Evolutionary conservation across 164 flowering plant species (phyloP).

Genomic region (Malania oleifera): DNA sequence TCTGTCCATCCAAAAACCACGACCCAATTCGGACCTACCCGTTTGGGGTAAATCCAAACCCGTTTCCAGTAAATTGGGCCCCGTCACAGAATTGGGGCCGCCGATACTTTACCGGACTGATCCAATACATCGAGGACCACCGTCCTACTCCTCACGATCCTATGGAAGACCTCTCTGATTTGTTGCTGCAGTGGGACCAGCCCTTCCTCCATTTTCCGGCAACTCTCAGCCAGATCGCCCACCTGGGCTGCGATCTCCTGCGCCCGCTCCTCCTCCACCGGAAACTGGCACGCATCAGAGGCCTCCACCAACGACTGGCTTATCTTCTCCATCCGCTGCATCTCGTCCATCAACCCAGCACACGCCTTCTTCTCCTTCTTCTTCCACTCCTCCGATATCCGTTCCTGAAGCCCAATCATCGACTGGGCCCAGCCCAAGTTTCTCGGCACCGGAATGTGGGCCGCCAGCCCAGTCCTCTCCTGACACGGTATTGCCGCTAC

Average conservation of each 20-base stretch:
- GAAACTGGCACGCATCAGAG: conserved; percentile 42
- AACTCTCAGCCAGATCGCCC: conserved; percentile 51
- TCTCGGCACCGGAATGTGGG: conserved; percentile 46
- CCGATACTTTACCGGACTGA: conserved; percentile 35
- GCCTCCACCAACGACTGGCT: conserved; percentile 43
- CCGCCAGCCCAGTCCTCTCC: conserved; percentile 49
- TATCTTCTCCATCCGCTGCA: conserved; percentile 58
- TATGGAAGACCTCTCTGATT: conserved; percentile 74
- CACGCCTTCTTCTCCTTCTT: conserved; percentile 77
- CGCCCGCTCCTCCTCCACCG: conserved; percentile 41
- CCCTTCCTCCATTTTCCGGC: conserved; percentile 75
- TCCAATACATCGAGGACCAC: conserved; percentile 59
- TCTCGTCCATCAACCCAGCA: conserved; percentile 69
- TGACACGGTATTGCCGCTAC: conserved; percentile 78
- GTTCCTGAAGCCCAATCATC: conserved; percentile 59
- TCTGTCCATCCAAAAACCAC: too few species aligned
- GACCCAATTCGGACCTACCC: too few species aligned
- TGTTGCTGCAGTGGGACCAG: conserved; percentile 65
- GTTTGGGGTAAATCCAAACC: too few species aligned
- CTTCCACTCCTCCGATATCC: conserved; percentile 83
- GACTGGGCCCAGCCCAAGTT: conserved; percentile 64
- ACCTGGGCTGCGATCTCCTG: conserved; percentile 45
- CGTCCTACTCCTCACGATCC: conserved; percentile 68
- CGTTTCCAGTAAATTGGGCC: too few species aligned
- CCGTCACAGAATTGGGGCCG: conserved; percentile 7